Conservation (phyloP, 495 filamentous ascomycete species). For the Articulospora tetracladia region DNA sequence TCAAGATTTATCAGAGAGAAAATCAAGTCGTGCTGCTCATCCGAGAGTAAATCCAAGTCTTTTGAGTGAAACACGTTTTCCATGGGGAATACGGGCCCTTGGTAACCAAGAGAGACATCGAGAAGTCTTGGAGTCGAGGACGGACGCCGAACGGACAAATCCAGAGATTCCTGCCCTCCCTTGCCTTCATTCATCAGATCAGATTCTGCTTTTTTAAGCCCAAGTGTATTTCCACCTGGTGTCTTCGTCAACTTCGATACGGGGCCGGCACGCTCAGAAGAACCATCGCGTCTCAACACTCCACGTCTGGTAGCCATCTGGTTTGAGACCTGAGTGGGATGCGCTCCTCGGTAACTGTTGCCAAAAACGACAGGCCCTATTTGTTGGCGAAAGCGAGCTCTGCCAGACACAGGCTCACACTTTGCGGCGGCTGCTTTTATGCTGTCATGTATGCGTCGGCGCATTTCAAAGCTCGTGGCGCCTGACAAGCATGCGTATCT, state of each 20-base stretch:
- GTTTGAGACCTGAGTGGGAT: neutral
- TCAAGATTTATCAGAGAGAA: neutral
- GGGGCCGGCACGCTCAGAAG: too few species aligned
- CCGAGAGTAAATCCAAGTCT: too few species aligned
- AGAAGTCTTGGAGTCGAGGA: neutral
- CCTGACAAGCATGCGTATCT: slow-evolving; percentile 21
- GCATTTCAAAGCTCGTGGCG: slow-evolving; percentile 11
- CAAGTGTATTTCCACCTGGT: too few species aligned
- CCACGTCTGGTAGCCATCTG: neutral
- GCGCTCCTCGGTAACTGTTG: neutral
- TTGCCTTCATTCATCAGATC: too few species aligned
- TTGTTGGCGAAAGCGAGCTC: neutral
- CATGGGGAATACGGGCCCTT: neutral
- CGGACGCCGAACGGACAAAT: too few species aligned
- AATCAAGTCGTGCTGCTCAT: too few species aligned
- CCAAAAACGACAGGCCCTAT: slow-evolving; percentile 2
- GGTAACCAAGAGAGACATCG: neutral
- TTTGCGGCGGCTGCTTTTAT: neutral
- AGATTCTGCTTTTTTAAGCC: too few species aligned
- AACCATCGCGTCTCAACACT: too few species aligned
- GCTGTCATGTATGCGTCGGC: slow-evolving; percentile 3
- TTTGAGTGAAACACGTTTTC: neutral
- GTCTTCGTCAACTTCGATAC: too few species aligned
- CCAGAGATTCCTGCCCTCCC: too few species aligned
- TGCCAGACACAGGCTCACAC: neutral